These are phyloP conservation scores for Colletotrichum eremochloae DNA, from an alignment of 2,329 filamentous ascomycete species.

Conservation along the genomic window DNA sequence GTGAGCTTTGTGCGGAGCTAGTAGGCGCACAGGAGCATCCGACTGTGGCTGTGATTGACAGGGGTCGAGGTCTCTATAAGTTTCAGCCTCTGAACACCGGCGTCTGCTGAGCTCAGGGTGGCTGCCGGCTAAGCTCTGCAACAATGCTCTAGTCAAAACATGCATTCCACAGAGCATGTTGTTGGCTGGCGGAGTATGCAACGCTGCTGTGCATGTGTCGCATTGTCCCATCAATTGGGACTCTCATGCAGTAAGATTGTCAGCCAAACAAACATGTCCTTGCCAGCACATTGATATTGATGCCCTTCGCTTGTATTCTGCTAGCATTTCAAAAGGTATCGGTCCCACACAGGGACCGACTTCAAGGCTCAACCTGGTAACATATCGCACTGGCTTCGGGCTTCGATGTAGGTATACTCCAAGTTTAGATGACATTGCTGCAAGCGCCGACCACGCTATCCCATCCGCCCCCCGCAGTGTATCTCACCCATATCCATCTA, in stretches of 20 bases:
- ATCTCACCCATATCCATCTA: background rate
- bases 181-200: background rate
- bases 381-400: slow-evolving; percentile 1
- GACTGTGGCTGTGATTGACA: slow-evolving; percentile 28
- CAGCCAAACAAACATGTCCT: background rate
- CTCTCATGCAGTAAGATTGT: background rate
- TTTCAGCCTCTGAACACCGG: slow-evolving; percentile 33
- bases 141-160: slow-evolving; percentile 24
- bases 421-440: slow-evolving; percentile 18
- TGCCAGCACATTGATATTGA: background rate
- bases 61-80: slow-evolving; percentile 13
- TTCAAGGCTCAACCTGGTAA: slow-evolving; percentile 32
- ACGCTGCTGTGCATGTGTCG: background rate
- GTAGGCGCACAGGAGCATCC: slow-evolving; percentile 15
- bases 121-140: slow-evolving; percentile 4
- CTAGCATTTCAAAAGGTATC: background rate
- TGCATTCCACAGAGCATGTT: background rate
- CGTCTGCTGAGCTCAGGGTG: background rate
- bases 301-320: background rate
- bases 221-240: background rate
- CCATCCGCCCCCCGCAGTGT: background rate
- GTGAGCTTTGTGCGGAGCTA: background rate
- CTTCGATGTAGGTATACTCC: slow-evolving; percentile 3
- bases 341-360: background rate
- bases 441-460: slow-evolving; percentile 19